A percentile compares a stretch with the other conserved stretches of the same genome.
These are phyloP conservation scores for Termitomyces sp. DNA, from an alignment of 768 basidiomycete species.

Conservation along the genomic window DNA sequence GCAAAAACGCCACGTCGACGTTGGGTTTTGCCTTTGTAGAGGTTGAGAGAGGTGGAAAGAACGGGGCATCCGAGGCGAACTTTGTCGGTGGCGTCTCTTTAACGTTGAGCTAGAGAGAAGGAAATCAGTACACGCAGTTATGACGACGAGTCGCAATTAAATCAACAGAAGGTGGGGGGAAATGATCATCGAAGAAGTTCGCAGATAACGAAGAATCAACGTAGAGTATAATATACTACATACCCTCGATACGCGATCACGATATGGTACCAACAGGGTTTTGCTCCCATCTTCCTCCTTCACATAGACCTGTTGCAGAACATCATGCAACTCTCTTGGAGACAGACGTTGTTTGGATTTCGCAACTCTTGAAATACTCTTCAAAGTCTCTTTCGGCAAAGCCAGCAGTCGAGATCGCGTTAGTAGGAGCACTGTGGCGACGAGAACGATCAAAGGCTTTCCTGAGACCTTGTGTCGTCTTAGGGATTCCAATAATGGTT, in stretches of 20 bases:
- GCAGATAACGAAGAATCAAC: not conserved
- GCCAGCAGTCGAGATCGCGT: slow-evolving; percentile 34
- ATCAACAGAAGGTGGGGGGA: not conserved
- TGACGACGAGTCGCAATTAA: not conserved
- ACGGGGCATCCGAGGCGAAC: slow-evolving; percentile 44
- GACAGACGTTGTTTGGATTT: slow-evolving; percentile 22
- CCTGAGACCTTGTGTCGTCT: slow-evolving; percentile 9
- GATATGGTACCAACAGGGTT: slow-evolving; percentile 62
- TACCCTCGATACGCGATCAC: slow-evolving; percentile 59
- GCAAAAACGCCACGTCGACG: slow-evolving; percentile 62
- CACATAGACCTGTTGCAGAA: slow-evolving; percentile 59
- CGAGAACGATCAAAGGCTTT: slow-evolving; percentile 31
- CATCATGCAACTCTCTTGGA: slow-evolving; percentile 36
- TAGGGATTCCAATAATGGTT: slow-evolving; percentile 9
- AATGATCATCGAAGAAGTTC: not conserved
- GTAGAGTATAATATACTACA: slow-evolving; percentile 8
- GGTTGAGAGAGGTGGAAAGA: slow-evolving; percentile 56
- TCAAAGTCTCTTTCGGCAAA: slow-evolving; percentile 24
- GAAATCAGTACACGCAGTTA: not conserved
- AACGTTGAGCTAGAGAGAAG: slow-evolving; percentile 31
- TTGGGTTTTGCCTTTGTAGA: slow-evolving; percentile 47
- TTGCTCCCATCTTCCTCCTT: slow-evolving; percentile 52
- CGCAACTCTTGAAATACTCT: slow-evolving; percentile 20
- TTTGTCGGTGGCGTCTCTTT: slow-evolving; percentile 42
- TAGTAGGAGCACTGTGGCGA: slow-evolving; percentile 44